phyloP scores from a whole-genome alignment of 2,329 filamentous ascomycete genomes.

The Cadophora sp. region DNA sequence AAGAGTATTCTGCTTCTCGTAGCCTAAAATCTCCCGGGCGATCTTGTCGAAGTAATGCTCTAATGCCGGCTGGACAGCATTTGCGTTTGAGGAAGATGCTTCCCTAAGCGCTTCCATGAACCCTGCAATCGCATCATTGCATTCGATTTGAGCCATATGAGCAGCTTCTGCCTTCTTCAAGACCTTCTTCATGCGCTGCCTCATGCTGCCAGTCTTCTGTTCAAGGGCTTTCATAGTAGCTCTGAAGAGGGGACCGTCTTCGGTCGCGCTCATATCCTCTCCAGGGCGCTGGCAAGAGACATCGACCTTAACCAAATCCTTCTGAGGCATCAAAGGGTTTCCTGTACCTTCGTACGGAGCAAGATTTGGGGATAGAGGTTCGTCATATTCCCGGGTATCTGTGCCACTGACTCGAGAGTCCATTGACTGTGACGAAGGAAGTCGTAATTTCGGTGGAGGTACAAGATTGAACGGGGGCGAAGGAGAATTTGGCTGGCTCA shows the following conservation, averaged over 20 bases:
- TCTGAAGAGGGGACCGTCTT: conserved; percentile 94
- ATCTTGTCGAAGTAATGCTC: conserved; percentile 99
- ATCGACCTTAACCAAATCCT: conserved; percentile 75
- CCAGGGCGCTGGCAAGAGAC: conserved; percentile 84
- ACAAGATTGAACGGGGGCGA: conserved; percentile 76
- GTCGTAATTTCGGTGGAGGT: conserved; percentile 77
- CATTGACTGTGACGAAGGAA: conserved; percentile 87
- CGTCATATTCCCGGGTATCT: conserved; percentile 62
- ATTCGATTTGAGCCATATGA: conserved; percentile 77
- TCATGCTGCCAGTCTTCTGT: conserved; percentile 95
- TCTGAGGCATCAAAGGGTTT: conserved; percentile 24
- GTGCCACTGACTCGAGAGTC: conserved; percentile 80
- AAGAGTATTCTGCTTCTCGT: conserved; percentile 82
- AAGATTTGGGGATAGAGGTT: conserved; percentile 61
- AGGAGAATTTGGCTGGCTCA: conserved; percentile 68
- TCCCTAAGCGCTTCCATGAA: conserved; percentile 90
- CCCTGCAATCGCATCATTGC: conserved; percentile 82
- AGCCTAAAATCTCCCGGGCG: conserved; percentile 84
- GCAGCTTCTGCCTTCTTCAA: conserved; percentile 93
- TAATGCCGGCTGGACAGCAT: conserved; percentile 94
- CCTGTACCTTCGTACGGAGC: conserved; percentile 47
- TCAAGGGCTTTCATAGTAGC: conserved; percentile 97
- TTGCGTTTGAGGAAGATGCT: conserved; percentile 88
- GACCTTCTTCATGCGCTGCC: conserved; percentile 93
- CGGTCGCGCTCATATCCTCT: conserved; percentile 83